These are phyloP conservation scores for Penicillium silybi DNA, from an alignment of 495 filamentous ascomycete species.

Conservation along the genomic window DNA sequence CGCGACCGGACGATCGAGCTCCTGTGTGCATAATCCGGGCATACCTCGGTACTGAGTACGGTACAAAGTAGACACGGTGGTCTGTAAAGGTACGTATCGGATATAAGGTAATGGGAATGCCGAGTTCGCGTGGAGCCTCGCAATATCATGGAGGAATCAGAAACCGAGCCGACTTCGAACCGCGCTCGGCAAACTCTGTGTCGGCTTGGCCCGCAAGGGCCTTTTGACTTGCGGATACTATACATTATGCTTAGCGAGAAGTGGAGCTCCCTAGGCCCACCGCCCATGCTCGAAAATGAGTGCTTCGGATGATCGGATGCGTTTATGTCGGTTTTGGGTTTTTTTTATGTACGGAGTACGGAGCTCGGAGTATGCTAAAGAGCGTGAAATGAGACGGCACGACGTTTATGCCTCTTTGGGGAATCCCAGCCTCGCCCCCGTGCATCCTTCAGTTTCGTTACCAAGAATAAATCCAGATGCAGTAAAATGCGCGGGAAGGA, in stretches of 20 bases:
- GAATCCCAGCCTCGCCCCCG: not conserved
- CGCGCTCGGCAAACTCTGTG: slow-evolving; percentile 22
- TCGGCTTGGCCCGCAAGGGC: slow-evolving; percentile 29
- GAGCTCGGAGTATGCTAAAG: too few relatives aligned
- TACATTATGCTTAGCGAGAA: slow-evolving; percentile 30
- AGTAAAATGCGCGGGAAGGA: slow-evolving; percentile 6
- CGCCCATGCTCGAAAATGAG: slow-evolving; percentile 9
- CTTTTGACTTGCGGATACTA: slow-evolving; percentile 3
- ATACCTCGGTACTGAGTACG: too few relatives aligned
- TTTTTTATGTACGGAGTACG: not conserved
- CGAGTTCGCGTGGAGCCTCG: slow-evolving; percentile 5
- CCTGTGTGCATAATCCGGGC: too few relatives aligned
- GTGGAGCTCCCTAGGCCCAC: slow-evolving; percentile 20
- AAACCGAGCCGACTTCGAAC: slow-evolving; percentile 11
- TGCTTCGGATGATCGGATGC: slow-evolving; percentile 21
- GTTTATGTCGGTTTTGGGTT: not conserved
- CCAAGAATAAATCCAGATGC: not conserved
- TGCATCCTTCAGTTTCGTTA: not conserved
- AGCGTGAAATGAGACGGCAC: not conserved
- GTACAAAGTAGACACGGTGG: not conserved
- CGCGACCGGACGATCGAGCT: not conserved
- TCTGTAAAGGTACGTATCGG: not conserved
- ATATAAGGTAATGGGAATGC: slow-evolving; percentile 1
- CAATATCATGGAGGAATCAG: not conserved
- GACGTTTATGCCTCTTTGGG: not conserved